These are phyloP conservation scores for Gonium pectorale DNA, from an alignment of 139 green algal genomes.

Conservation along the genomic window DNA sequence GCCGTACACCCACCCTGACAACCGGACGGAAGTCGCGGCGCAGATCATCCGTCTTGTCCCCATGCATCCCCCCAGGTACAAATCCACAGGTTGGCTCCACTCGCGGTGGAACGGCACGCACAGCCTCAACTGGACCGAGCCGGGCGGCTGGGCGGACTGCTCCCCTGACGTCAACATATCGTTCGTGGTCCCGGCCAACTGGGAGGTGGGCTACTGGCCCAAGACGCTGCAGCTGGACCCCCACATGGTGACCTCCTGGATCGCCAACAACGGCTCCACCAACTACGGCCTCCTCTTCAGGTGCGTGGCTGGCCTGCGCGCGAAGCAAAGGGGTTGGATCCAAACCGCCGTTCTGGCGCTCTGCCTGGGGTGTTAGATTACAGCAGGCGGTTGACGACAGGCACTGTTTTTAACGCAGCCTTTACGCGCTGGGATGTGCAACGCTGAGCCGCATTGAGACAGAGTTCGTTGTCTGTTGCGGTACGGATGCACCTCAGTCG, in stretches of 20 bases:
- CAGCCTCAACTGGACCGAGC: neutral
- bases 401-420: no score
- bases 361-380: no score
- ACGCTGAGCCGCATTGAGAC: no score
- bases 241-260: neutral
- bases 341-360: no score
- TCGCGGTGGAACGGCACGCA: neutral
- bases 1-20: no score
- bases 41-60: neutral
- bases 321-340: no score
- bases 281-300: constrained; percentile 47
- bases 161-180: neutral
- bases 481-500: no score
- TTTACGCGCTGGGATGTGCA: no score
- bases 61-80: neutral
- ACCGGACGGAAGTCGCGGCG: no score
- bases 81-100: constrained; percentile 34
- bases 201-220: neutral
- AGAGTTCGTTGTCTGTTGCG: no score
- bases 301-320: no score
- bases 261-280: neutral
- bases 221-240: constrained; percentile 4
- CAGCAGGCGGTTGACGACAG: no score
- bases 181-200: neutral
- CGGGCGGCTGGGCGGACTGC: constrained; percentile 33